phyloP scores from a whole-genome alignment of 768 basidiomycete genomes.

The Sarcodon sp. region DNA sequence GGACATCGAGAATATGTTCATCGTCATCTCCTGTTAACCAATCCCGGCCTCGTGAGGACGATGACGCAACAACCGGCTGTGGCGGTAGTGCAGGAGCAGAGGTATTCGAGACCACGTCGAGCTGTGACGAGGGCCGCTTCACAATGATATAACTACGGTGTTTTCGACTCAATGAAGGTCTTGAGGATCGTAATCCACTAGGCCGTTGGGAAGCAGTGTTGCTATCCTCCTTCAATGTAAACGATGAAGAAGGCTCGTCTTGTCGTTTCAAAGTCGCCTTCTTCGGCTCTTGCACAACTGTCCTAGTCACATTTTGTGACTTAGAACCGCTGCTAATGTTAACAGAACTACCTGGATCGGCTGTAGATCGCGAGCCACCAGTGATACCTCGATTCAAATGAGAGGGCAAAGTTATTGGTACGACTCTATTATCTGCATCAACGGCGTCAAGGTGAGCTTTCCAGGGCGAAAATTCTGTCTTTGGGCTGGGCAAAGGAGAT shows the following conservation, averaged over 20 bases:
- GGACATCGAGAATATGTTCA: constrained; percentile 9
- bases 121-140: too few relatives aligned
- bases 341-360: not conserved
- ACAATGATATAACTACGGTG: not conserved
- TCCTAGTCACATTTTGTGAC: not conserved
- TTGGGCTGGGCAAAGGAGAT: constrained; percentile 1
- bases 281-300: not conserved
- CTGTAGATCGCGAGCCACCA: not conserved
- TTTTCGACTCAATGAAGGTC: not conserved
- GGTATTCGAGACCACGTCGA: not conserved
- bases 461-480: constrained; percentile 1
- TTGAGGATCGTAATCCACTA: not conserved
- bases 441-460: too few relatives aligned
- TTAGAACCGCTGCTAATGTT: not conserved
- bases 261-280: not conserved
- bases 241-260: not conserved
- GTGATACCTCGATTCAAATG: not conserved
- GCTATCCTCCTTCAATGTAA: too few relatives aligned
- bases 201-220: not conserved
- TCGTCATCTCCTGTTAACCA: constrained; percentile 69
- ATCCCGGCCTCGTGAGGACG: constrained; percentile 30
- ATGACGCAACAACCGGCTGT: constrained; percentile 12
- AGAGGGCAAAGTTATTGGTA: not conserved
- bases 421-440: too few relatives aligned
- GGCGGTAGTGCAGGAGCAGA: constrained; percentile 6